Base-by-base conservation (phyloP, 1,139 yeast species). In the Sugiyamaella xylanicola region DNA sequence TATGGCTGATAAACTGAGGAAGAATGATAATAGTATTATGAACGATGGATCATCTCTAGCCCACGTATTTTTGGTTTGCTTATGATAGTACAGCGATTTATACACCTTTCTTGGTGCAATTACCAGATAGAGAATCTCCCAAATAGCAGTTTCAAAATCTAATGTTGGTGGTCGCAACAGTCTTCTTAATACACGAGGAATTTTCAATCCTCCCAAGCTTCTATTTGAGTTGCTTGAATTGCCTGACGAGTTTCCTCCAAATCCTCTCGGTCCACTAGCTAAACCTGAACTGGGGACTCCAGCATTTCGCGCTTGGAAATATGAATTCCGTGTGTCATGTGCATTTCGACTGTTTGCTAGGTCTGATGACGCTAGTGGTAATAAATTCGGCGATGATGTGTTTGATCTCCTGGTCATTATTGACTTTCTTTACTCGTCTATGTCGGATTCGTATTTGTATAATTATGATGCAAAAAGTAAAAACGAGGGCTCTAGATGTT, bases 1-100 rank as follows among this genome's bases (percentile, higher is more conserved):
- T 35, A 91, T 67, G 0, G 97, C 96, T 61, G 93, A 84, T 13
- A 88, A 70, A 1, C 83, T 77, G 29, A 91, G 72, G 59, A 90
- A 80, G 1, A 77, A 74, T 15, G 90, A 81, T 52, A 90, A 75
- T 48, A 91, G 74, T 43, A 91, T 81, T 57, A 88, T 83, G 68
- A 91, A 91, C 35, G 95, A 85, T 0, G 97, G 97, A 68, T 91
- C 97, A 68, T 91, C 97, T 62, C 97, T 77, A 0, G 96, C 85
- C 84, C 93, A 89, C 59, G 80, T 78, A 62, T 82, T 81, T 63
- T 82, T 83, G 1, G 87, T 84, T 63, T 84, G 87, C 61, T 80
- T 82, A 64, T 89, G 92, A 69, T 87, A 89, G 68, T 88, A 89
- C 58, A 89, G 81, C 20, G 93, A 83, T 61, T 88, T 79, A 74